phyloP scores from a whole-genome alignment of 805 yeast species.

The Candida peoriensis region DNA sequence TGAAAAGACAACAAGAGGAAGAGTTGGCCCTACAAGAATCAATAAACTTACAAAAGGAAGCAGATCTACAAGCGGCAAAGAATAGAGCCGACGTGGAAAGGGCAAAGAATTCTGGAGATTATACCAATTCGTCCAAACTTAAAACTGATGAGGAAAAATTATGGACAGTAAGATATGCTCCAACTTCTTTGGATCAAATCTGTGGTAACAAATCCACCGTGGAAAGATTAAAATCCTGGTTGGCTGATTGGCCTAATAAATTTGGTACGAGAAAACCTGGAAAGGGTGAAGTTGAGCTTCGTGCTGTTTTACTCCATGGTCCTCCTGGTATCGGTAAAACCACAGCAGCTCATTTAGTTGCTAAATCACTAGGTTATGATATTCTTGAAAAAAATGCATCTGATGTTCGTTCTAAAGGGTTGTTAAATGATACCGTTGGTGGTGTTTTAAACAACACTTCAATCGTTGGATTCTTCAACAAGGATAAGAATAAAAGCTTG shows the following conservation, averaged over 20 bases:
- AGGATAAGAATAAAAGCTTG: constrained; percentile 22
- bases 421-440: constrained; percentile 64
- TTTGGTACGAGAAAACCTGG: constrained; percentile 53
- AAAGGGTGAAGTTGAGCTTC: constrained; percentile 58
- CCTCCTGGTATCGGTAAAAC: constrained; percentile 26
- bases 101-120: constrained; percentile 22
- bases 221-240: constrained; percentile 65
- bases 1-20: constrained; percentile 68
- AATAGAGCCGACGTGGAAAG: constrained; percentile 21
- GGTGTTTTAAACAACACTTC: constrained; percentile 78
- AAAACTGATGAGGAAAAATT: constrained; percentile 56
- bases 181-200: constrained; percentile 64
- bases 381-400: constrained; percentile 77
- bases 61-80: constrained; percentile 32
- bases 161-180: constrained; percentile 95
- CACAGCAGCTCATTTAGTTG: constrained; percentile 52
- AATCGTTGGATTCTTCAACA: constrained; percentile 67
- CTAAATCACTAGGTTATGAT: constrained; percentile 65
- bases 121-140: constrained; percentile 8
- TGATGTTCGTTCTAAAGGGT: constrained; percentile 82
- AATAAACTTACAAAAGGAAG: constrained; percentile 39
- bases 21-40: constrained; percentile 48
- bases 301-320: constrained; percentile 84
- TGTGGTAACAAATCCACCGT: constrained; percentile 89
- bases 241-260: constrained; percentile 64